These are phyloP conservation scores for Lobosporangium transversale DNA, from an alignment of 192 early-diverging fungal genomes.

Conservation along the genomic window DNA sequence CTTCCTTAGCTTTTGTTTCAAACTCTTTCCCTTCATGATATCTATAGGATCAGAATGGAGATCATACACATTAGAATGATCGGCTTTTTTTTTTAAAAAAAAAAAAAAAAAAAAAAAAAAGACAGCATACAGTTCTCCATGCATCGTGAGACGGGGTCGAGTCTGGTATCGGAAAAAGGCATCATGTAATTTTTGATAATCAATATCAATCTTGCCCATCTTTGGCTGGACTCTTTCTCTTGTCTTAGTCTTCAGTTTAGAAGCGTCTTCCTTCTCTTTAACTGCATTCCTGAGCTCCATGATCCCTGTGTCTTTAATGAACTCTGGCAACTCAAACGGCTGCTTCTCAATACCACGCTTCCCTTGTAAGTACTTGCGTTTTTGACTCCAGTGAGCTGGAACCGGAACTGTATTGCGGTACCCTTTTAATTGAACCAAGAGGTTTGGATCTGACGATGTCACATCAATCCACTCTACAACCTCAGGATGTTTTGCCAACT, in stretches of 20 bases:
- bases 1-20: slow-evolving; percentile 86
- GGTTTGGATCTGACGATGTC: slow-evolving; percentile 88
- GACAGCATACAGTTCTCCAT: slow-evolving; percentile 81
- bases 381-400: slow-evolving; percentile 95
- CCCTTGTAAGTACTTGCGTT: slow-evolving; percentile 95
- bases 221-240: slow-evolving; percentile 91
- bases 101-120: neutral
- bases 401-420: slow-evolving; percentile 95
- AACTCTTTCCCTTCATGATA: slow-evolving; percentile 99
- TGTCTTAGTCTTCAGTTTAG: slow-evolving; percentile 83
- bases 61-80: no score
- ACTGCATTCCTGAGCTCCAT: slow-evolving; percentile 94
- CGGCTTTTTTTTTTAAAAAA: no score
- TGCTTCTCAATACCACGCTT: slow-evolving; percentile 97
- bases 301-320: slow-evolving; percentile 97
- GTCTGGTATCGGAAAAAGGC: slow-evolving; percentile 98
- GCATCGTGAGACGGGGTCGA: slow-evolving; percentile 75
- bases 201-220: slow-evolving; percentile 96
- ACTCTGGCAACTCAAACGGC: slow-evolving; percentile 95
- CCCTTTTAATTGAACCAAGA: slow-evolving; percentile 92
- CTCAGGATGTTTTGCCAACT: slow-evolving; percentile 89
- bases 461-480: slow-evolving; percentile 92
- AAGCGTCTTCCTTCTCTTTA: slow-evolving; percentile 87
- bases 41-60: no score
- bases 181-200: slow-evolving; percentile 97